phyloP scores from a whole-genome alignment of 371 early-diverging fungal genomes.

The Rhizopus delemar region DNA sequence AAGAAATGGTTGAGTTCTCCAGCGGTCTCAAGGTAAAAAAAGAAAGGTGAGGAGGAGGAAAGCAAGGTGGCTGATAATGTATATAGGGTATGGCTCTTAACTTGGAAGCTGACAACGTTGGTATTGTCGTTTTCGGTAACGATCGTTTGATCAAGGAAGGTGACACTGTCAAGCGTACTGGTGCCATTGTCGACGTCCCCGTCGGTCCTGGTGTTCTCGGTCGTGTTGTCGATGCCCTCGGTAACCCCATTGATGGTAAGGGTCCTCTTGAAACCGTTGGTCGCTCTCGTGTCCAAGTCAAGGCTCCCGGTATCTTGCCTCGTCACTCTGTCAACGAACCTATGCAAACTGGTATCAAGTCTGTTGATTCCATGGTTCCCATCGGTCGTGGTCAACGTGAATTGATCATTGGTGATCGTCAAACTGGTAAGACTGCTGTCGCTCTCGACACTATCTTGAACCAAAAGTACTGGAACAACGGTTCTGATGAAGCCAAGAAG shows the following conservation, averaged over 20 bases:
- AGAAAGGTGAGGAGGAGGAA: not conserved
- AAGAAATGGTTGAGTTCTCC: slow-evolving; percentile 99
- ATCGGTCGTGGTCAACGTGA: slow-evolving; percentile 99
- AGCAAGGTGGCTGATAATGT: not conserved
- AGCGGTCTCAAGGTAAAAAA: slow-evolving; percentile 83
- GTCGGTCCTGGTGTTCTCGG: slow-evolving; percentile 90
- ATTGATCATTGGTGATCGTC: slow-evolving; percentile 98
- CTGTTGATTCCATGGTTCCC: slow-evolving; percentile 97
- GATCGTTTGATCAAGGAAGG: slow-evolving; percentile 91
- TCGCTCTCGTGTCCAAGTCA: slow-evolving; percentile 91
- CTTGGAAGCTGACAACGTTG: slow-evolving; percentile 97
- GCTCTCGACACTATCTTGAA: slow-evolving; percentile 95
- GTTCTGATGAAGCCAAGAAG: slow-evolving; percentile 46
- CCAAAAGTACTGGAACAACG: slow-evolving; percentile 93
- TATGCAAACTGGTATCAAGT: slow-evolving; percentile 98
- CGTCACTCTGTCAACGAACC: slow-evolving; percentile 96
- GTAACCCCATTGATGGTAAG: slow-evolving; percentile 98
- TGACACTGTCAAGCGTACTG: slow-evolving; percentile 96
- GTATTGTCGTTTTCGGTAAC: slow-evolving; percentile 98
- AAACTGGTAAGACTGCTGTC: slow-evolving; percentile 96
- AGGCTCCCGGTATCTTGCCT: slow-evolving; percentile 97
- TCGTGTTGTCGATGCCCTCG: slow-evolving; percentile 95
- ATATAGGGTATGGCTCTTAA: slow-evolving; percentile 93
- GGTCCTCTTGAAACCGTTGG: slow-evolving; percentile 83
- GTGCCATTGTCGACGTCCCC: slow-evolving; percentile 95